Evolutionary conservation across 192 early-diverging fungal species (phyloP).

Genomic region (Cladochytrium replicatum): DNA sequence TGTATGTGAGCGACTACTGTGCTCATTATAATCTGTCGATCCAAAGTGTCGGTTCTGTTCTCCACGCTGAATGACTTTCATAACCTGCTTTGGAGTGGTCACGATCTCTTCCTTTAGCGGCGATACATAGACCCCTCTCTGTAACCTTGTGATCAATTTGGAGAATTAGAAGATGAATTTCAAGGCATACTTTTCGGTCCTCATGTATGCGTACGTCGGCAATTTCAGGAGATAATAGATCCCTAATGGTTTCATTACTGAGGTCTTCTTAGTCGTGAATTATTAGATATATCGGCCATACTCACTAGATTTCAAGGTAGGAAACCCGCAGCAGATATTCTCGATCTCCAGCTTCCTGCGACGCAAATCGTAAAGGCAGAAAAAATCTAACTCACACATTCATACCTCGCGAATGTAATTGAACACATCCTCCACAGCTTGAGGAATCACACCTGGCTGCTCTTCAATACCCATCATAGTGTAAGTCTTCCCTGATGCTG

Average conservation of each 20-base stretch:
- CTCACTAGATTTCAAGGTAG: slow-evolving; percentile 80
- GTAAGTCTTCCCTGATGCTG: slow-evolving; percentile 86
- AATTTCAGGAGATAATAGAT: slow-evolving; percentile 69
- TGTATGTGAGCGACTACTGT: slow-evolving; percentile 81
- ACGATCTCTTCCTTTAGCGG: slow-evolving; percentile 68
- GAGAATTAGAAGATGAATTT: background rate
- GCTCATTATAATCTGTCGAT: slow-evolving; percentile 82
- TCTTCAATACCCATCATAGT: slow-evolving; percentile 52
- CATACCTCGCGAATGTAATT: slow-evolving; percentile 39
- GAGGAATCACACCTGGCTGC: slow-evolving; percentile 59
- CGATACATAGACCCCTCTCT: slow-evolving; percentile 63
- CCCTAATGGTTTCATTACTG: slow-evolving; percentile 74
- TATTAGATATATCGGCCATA: too few species aligned
- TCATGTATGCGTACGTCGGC: slow-evolving; percentile 75
- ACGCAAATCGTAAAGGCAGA: slow-evolving; percentile 8
- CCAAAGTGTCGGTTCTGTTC: slow-evolving; percentile 71
- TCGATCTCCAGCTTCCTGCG: slow-evolving; percentile 40
- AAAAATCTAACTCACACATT: slow-evolving; percentile 8
- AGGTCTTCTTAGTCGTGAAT: too few species aligned
- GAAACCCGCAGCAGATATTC: slow-evolving; percentile 85
- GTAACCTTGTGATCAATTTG: background rate
- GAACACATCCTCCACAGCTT: slow-evolving; percentile 59
- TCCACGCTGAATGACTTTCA: slow-evolving; percentile 64
- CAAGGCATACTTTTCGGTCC: slow-evolving; percentile 29
- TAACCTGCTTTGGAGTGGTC: slow-evolving; percentile 57